phyloP scores from a whole-genome alignment of 1,284 basidiomycete species.

The Sparassis latifolia region DNA sequence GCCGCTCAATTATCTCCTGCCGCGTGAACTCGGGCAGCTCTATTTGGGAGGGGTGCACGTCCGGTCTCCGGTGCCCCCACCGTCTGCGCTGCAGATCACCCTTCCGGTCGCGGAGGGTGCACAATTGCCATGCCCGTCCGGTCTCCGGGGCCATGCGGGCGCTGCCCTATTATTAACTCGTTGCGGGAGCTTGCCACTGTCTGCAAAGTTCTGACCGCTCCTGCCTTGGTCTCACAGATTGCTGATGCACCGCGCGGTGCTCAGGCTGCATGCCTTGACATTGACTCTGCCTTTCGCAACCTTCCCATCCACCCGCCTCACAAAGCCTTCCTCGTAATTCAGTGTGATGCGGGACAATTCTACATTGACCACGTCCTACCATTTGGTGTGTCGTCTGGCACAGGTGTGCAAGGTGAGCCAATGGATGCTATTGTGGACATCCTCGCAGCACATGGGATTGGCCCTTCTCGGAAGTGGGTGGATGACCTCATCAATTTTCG shows the following conservation, averaged over 20 bases:
- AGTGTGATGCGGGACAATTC: slow-evolving; percentile 22
- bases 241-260: slow-evolving; percentile 24
- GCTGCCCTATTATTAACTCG: no score
- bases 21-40: no score
- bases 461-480: background rate
- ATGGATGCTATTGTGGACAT: background rate
- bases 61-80: no score
- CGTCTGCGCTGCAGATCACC: no score
- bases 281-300: slow-evolving; percentile 26
- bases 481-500: slow-evolving; percentile 12
- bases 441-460: background rate
- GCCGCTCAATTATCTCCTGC: background rate
- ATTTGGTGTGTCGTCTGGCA: slow-evolving; percentile 25
- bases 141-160: no score
- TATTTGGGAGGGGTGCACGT: no score
- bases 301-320: slow-evolving; percentile 24
- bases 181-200: no score
- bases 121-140: no score
- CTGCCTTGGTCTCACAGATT: slow-evolving; percentile 16
- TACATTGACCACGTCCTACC: slow-evolving; percentile 21
- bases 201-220: no score
- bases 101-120: no score
- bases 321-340: slow-evolving; percentile 19
- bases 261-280: slow-evolving; percentile 11
- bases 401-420: slow-evolving; percentile 12